These are phyloP conservation scores for Senecio squalidus DNA, from an alignment of 140 eudicot genomes.

Conservation along the genomic window DNA sequence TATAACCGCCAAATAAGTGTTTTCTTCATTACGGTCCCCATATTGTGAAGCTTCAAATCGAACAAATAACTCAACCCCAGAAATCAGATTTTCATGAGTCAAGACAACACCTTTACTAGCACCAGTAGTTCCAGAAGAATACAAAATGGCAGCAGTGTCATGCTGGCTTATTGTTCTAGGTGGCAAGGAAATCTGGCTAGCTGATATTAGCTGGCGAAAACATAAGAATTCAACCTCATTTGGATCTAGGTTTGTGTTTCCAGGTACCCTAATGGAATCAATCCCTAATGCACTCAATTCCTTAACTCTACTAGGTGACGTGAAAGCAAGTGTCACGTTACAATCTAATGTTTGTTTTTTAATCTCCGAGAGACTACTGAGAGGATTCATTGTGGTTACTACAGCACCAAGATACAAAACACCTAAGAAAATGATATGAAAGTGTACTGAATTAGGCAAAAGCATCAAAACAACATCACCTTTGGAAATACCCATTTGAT, in stretches of 20 bases:
- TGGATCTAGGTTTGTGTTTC: constrained; percentile 7
- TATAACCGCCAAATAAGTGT: constrained; percentile 52
- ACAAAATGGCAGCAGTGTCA: constrained; percentile 63
- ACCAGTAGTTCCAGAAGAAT: constrained; percentile 77
- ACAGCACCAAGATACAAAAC: constrained; percentile 56
- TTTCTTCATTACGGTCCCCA: constrained; percentile 22
- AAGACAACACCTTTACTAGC: constrained; percentile 55
- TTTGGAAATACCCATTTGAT: constrained; percentile 50
- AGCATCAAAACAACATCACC: constrained; percentile 71
- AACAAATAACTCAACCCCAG: constrained; percentile 55
- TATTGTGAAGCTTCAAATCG: constrained; percentile 63
- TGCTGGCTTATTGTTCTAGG: constrained; percentile 41
- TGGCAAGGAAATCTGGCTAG: constrained; percentile 27
- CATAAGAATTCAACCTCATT: not conserved
- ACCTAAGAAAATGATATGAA: constrained; percentile 53
- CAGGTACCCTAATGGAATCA: constrained; percentile 35
- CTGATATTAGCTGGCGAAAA: constrained; percentile 16
- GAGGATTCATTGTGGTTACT: constrained; percentile 66
- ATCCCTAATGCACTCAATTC: constrained; percentile 30
- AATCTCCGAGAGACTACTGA: constrained; percentile 46
- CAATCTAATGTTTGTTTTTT: constrained; percentile 42
- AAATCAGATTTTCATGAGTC: constrained; percentile 61
- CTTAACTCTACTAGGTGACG: constrained; percentile 17
- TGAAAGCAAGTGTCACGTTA: constrained; percentile 29
- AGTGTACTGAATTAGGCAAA: constrained; percentile 57